These are phyloP conservation scores for Exophiala sp. DNA, from an alignment of 2,329 filamentous ascomycete species.

Conservation along the genomic window DNA sequence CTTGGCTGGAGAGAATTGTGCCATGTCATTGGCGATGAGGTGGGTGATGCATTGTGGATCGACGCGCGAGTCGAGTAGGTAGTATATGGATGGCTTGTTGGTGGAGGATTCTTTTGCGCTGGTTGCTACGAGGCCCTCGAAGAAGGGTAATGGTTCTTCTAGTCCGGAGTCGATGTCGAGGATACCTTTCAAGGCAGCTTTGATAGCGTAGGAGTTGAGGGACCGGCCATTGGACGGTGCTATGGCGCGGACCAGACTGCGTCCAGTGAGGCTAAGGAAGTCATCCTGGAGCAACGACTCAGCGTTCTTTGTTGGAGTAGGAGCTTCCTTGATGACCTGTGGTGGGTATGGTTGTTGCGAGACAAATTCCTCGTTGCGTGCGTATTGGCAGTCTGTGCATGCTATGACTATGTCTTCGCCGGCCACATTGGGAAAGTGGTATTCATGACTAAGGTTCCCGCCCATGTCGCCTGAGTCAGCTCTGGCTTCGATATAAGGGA, in stretches of 20 bases:
- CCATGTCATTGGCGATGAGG: slow-evolving; percentile 9
- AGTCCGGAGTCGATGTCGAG: slow-evolving; percentile 70
- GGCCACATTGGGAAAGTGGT: slow-evolving; percentile 73
- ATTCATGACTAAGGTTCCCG: slow-evolving; percentile 89
- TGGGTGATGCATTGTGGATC: slow-evolving; percentile 1
- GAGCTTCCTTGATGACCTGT: neutral
- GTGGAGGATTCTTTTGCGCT: slow-evolving; percentile 33
- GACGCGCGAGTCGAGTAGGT: slow-evolving; percentile 23
- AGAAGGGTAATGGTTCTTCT: slow-evolving; percentile 45
- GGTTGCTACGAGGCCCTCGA: slow-evolving; percentile 24
- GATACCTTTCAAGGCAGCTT: slow-evolving; percentile 48
- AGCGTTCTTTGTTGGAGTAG: neutral
- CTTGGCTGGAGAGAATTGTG: neutral
- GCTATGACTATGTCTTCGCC: slow-evolving; percentile 83
- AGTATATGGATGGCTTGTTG: slow-evolving; percentile 18
- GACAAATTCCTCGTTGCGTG: slow-evolving; percentile 86
- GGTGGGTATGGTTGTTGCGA: slow-evolving; percentile 33
- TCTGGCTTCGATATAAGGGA: slow-evolving; percentile 80
- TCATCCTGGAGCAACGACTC: slow-evolving; percentile 7
- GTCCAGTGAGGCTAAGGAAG: slow-evolving; percentile 23
- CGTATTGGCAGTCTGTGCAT: slow-evolving; percentile 70
- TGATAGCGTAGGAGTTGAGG: slow-evolving; percentile 63
- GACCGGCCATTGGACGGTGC: slow-evolving; percentile 5
- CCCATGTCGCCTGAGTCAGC: slow-evolving; percentile 97
- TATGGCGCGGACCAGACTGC: slow-evolving; percentile 15